These are phyloP conservation scores for Eucalyptus brandiana DNA, from an alignment of 345 rosid genomes.

Conservation along the genomic window DNA sequence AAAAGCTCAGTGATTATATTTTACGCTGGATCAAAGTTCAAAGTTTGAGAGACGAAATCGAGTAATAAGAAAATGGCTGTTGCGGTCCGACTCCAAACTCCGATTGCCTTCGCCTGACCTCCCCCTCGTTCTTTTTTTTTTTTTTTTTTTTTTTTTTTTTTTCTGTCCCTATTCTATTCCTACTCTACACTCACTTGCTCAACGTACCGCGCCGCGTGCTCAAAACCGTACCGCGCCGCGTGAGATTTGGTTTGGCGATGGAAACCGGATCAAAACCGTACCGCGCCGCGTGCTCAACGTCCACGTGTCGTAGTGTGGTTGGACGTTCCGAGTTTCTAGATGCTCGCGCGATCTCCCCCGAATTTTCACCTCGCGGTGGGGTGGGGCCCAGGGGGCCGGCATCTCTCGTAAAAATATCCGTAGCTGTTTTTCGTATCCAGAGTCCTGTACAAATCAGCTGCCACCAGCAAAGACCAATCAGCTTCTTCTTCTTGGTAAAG, in stretches of 20 bases:
- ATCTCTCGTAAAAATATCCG: neutral
- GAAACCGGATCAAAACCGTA: neutral
- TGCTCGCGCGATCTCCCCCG: neutral
- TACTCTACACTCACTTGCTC: too few species aligned
- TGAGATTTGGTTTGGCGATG: neutral
- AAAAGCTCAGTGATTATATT: too few species aligned
- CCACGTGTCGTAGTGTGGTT: neutral
- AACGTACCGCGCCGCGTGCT: too few species aligned
- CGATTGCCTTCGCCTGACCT: neutral
- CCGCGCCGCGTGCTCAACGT: too few species aligned
- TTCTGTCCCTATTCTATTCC: too few species aligned
- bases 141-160: too few species aligned
- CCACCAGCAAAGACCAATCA: neutral
- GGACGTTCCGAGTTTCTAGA: neutral
- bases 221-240: too few species aligned
- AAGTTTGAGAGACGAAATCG: too few species aligned
- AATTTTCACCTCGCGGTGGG: neutral
- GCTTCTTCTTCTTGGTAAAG: neutral
- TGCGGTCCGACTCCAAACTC: neutral
- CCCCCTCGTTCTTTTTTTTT: neutral
- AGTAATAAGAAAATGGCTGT: neutral
- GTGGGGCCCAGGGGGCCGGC: neutral
- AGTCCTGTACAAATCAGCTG: neutral
- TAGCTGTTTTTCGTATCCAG: neutral
- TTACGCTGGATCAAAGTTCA: too few species aligned